Conservation (phyloP, 2,329 filamentous ascomycete genomes). For the Aspergillus tamarii region DNA sequence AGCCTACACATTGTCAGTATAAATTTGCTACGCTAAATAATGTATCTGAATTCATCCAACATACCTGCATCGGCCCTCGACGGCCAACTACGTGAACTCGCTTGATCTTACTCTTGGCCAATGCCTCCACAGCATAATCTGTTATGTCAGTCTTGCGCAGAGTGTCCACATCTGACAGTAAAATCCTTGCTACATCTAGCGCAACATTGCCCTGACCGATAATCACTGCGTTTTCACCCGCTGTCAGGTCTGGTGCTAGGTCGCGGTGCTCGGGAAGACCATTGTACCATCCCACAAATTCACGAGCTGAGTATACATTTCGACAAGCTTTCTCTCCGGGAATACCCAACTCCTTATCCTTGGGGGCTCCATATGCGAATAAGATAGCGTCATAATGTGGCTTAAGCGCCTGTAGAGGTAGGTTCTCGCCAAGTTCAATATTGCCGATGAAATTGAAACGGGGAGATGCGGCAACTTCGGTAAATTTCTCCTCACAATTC, state of each 20-base stretch:
- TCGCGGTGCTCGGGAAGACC: conserved; percentile 80
- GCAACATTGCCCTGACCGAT: conserved; percentile 97
- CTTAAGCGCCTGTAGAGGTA: conserved; percentile 70
- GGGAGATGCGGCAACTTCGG: conserved; percentile 79
- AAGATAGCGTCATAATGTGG: conserved; percentile 89
- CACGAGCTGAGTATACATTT: conserved; percentile 80
- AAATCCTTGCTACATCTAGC: conserved; percentile 85
- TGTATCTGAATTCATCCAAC: not conserved
- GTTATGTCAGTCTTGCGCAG: conserved; percentile 86
- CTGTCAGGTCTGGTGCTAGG: conserved; percentile 72
- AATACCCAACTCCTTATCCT: conserved; percentile 77
- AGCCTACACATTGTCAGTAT: conserved; percentile 57
- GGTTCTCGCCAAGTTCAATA: conserved; percentile 70
- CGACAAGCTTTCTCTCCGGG: conserved; percentile 72
- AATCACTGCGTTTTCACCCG: conserved; percentile 80
- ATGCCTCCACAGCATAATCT: conserved; percentile 73
- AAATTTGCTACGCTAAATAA: not conserved
- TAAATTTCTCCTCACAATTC: conserved; percentile 95
- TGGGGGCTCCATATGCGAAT: conserved; percentile 88
- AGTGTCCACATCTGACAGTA: conserved; percentile 74
- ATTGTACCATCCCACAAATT: conserved; percentile 99
- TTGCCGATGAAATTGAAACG: conserved; percentile 93
- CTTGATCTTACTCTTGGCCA: conserved; percentile 74
- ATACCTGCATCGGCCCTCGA: conserved; percentile 82
- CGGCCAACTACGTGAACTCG: conserved; percentile 86